Evolutionary conservation across 1,139 yeast species (phyloP).

Genomic region (Saccharomyces hybrid): DNA sequence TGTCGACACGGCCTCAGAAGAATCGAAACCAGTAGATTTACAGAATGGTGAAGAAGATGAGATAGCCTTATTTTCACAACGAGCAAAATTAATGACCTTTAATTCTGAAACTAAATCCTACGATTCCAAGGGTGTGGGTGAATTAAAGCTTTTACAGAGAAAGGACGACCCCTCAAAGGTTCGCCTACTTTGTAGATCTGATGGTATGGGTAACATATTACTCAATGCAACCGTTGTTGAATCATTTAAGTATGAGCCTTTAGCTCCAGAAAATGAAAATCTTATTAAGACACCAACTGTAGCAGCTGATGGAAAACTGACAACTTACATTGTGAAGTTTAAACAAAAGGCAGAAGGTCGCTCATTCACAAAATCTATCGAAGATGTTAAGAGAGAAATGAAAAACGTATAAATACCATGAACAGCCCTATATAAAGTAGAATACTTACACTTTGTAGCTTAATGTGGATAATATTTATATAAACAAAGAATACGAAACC

Average conservation of each 20-base stretch:
- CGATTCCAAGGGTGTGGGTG: conserved; percentile 70
- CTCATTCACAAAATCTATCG: conserved; percentile 48
- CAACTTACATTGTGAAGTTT: conserved; percentile 63
- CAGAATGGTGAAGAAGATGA: conserved; percentile 88
- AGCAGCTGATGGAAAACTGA: conserved; percentile 39
- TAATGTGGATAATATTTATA: not conserved
- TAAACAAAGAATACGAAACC: not conserved
- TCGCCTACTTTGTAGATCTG: conserved; percentile 76
- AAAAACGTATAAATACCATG: conserved; percentile 4
- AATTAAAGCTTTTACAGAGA: conserved; percentile 61
- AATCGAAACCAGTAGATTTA: conserved; percentile 44
- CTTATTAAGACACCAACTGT: conserved; percentile 53
- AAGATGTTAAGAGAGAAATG: conserved; percentile 36
- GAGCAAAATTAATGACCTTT: conserved; percentile 64
- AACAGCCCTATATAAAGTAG: conserved; percentile 1
- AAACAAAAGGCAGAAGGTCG: conserved; percentile 67
- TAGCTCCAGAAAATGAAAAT: conserved; percentile 45
- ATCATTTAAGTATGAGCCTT: conserved; percentile 44
- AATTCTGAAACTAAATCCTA: conserved; percentile 46
- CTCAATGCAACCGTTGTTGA: conserved; percentile 54
- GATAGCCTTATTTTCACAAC: conserved; percentile 51
- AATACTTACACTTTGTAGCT: not conserved
- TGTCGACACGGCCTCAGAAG: conserved; percentile 42
- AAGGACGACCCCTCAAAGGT: conserved; percentile 48
- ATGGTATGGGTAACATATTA: conserved; percentile 77